Conservation (phyloP, 495 filamentous ascomycete species). For the Lophiostoma macrostomum region DNA sequence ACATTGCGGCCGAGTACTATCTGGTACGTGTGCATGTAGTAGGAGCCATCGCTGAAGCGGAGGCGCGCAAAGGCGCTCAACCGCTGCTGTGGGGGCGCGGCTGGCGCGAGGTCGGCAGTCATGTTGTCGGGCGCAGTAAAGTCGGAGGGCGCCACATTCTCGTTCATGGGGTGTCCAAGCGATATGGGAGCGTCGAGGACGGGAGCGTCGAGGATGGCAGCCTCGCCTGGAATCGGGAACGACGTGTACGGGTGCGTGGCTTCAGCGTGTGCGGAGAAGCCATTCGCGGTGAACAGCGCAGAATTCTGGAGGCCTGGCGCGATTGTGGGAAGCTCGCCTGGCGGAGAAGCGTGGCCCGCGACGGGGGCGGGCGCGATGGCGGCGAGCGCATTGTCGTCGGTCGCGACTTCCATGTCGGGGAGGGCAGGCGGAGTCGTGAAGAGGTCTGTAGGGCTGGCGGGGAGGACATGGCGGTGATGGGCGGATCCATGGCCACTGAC, state of each 20-base stretch:
- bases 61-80: slow-evolving; percentile 62
- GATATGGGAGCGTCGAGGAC: background rate
- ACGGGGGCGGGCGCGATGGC: background rate
- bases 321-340: too few relatives aligned
- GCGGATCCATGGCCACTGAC: background rate
- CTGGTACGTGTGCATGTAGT: slow-evolving; percentile 67
- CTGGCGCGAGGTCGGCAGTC: background rate
- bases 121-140: background rate
- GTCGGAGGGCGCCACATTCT: background rate
- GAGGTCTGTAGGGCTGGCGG: background rate
- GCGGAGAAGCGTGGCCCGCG: background rate
- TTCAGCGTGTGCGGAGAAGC: too few relatives aligned
- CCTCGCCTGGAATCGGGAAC: too few relatives aligned
- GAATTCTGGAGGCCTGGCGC: too few relatives aligned
- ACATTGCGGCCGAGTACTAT: slow-evolving; percentile 66
- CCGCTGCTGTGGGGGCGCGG: slow-evolving; percentile 4
- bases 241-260: too few relatives aligned
- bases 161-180: background rate
- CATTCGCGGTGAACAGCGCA: too few relatives aligned
- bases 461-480: slow-evolving; percentile 3
- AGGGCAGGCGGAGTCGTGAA: background rate
- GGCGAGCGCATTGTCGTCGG: slow-evolving; percentile 3
- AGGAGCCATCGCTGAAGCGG: slow-evolving; percentile 67
- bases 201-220: background rate
- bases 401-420: slow-evolving; percentile 1